Evolutionary conservation across 805 yeast species (phyloP), one percentile per base, ranked within the genome.

Genomic region (Wickerhamomyces ciferrii): DNA sequence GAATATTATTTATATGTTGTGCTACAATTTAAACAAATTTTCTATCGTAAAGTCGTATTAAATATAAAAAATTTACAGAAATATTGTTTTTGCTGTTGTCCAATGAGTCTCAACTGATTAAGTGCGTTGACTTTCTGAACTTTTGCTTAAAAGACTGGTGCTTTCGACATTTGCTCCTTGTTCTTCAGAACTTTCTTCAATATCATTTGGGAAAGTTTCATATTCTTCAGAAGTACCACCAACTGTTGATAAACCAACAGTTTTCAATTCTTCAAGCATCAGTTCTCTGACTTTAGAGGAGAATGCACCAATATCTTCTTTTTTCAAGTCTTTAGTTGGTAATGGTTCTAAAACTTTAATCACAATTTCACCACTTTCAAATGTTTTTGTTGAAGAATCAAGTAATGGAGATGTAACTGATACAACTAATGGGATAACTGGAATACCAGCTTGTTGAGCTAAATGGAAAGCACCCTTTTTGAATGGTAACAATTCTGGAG

Each of bases 391-490:
- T 52, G 75, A 76, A 43, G 84, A 66, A 59, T 79, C 78, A 69
- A 87, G 76, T 41, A 94, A 64, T 27, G 80, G 76, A 4, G 96
- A 82, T 45, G 96, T 87, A 70, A 94, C 94, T 29, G 92, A 79
- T 10, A 88, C 90, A 14, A 88, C 95, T 43, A 86, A 72, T 9
- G 99, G 99, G 21, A 94, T 79, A 43, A 94, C 73, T 18, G 98
- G 98, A 34, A 92, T 82, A 38, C 80, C 81, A 6, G 96, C 96
- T 67, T 90, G 96, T 52, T 87, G 85, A 8, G 99, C 99, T 60
- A 94, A 76, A 67, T 94, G 97, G 81, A 94, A 94, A 0, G 98
- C 97, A 46, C 99, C 99, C 63, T 94, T 94, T 67, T 94, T 94
- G 70, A 94, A 89, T 1, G 96, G 96, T 43, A 89, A 74, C 62